Base-by-base conservation (phyloP, 2,329 filamentous ascomycete species). In the Westerdykella aurantiaca region DNA sequence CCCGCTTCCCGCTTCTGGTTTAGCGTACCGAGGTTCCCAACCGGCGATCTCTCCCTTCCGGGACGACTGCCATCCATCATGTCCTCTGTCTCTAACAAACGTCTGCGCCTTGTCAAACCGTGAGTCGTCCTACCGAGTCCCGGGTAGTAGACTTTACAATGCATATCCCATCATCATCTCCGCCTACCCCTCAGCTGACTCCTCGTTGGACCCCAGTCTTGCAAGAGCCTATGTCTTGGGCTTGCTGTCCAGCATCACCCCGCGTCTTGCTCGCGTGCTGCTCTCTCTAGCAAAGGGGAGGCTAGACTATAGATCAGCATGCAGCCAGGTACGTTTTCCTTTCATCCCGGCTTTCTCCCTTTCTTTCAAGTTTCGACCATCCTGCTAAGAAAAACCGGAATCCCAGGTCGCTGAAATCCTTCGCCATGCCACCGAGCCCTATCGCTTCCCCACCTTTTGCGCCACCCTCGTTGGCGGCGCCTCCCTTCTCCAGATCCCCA, bases 371-470 rank as follows among this genome's bases (percentile, higher is more conserved):
- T 6, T 14, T 9, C 16, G 5, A 16, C 18, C 14, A 21, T 11
- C 23, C 7, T 31, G n/a, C 33, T 17, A n/a, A 34, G 12, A n/a
- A n/a, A n/a, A 25, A 5, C 10, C 10, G 23, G 10, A 10, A 10
- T 10, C 5, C 21, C 38, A 54, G 53, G 22, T 50, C 17, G 22
- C 39, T 31, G 35, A 34, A 25, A 61, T 70, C 39, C 53, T 76
- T 25, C 61, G 57, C 31, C 58, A 61, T 47, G 63, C 71, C 21
- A 52, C 73, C 31, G 68, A 67, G 31, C 50, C 70, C 34, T 68
- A 76, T 52, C 69, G 71, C 39, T 78, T 79, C 49, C 73, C 76
- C 29, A 65, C 74, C 3, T 77, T 75, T 47, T 79, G 76, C 56
- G 77, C 70, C 35, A 52, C 71, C 18, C 61, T 79, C 13, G 67